phyloP scores from a whole-genome alignment of 2,329 filamentous ascomycete species.

The Phialocephala sp. region DNA sequence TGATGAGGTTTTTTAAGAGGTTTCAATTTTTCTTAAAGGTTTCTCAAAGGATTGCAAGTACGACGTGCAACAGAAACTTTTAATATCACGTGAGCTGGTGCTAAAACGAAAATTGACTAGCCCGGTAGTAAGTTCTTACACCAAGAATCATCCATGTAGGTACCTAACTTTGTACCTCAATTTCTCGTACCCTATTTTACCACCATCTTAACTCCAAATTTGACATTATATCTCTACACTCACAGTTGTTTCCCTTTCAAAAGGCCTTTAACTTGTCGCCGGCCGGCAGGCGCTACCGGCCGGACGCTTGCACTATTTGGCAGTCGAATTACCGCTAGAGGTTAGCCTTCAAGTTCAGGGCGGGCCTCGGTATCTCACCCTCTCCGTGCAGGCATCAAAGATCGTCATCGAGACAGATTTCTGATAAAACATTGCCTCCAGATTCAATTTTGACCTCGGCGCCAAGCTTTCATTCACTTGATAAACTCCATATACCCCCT shows the following conservation, averaged over 20 bases:
- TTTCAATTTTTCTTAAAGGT: too few species aligned
- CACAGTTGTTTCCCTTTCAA: neutral
- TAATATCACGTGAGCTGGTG: too few species aligned
- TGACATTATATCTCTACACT: neutral
- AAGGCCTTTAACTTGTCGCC: neutral
- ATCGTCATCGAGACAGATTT: slow-evolving; percentile 6
- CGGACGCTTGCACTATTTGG: neutral
- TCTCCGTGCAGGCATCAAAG: neutral
- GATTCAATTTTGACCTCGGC: neutral
- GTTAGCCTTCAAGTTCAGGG: neutral
- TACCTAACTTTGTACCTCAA: too few species aligned
- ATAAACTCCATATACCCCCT: neutral
- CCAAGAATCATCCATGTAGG: too few species aligned
- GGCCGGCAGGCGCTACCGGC: neutral
- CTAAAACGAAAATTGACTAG: too few species aligned
- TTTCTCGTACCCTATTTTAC: too few species aligned
- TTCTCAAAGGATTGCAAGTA: too few species aligned
- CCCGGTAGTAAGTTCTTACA: too few species aligned
- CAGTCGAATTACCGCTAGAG: neutral
- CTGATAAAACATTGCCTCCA: neutral
- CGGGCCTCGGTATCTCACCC: neutral
- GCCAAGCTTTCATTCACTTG: neutral
- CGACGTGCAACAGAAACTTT: too few species aligned
- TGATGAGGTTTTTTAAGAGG: too few species aligned
- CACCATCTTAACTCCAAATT: too few species aligned